Evolutionary conservation across 108 stramenopile species (phyloP).

Genomic region (Epipyxis sp.): DNA sequence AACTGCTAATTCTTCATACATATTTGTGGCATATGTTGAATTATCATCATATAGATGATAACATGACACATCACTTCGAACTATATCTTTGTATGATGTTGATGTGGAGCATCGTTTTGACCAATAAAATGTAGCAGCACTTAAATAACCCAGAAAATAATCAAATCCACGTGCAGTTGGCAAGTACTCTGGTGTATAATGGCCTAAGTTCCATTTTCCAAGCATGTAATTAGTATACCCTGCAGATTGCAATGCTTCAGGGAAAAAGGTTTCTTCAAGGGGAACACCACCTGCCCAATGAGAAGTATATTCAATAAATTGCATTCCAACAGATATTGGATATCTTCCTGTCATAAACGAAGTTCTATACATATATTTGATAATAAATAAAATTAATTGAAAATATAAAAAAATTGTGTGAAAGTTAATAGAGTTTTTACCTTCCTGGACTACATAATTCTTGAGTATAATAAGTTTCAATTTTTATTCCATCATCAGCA

Average conservation of each 20-base stretch:
- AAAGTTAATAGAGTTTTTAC: no score
- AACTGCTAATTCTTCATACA: conserved; percentile 40
- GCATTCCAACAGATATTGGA: conserved; percentile 41
- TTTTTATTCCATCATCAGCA: conserved; percentile 41
- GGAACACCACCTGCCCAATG: conserved; percentile 38
- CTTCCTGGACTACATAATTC: conserved; percentile 48
- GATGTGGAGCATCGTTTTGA: conserved; percentile 38
- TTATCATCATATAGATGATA: neutral
- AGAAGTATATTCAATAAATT: conserved; percentile 43
- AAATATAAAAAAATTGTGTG: no score
- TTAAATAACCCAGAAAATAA: conserved; percentile 65
- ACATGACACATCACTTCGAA: neutral
- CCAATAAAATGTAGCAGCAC: conserved; percentile 58
- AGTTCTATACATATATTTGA: conserved; percentile 41
- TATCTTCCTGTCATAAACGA: conserved; percentile 50
- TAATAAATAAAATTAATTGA: no score
- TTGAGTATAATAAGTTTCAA: conserved; percentile 40
- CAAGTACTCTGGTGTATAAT: conserved; percentile 48
- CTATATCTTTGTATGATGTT: conserved; percentile 6
- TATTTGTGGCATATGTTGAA: conserved; percentile 40
- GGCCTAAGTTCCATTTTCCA: no score
- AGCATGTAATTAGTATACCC: no score
- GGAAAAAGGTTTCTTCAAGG: conserved; percentile 36
- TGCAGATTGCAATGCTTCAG: conserved; percentile 46
- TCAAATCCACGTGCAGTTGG: conserved; percentile 74